Evolutionary conservation across 768 basidiomycete species (phyloP), one percentile per base, ranked within the genome.

Genomic region (Mycena crocata): DNA sequence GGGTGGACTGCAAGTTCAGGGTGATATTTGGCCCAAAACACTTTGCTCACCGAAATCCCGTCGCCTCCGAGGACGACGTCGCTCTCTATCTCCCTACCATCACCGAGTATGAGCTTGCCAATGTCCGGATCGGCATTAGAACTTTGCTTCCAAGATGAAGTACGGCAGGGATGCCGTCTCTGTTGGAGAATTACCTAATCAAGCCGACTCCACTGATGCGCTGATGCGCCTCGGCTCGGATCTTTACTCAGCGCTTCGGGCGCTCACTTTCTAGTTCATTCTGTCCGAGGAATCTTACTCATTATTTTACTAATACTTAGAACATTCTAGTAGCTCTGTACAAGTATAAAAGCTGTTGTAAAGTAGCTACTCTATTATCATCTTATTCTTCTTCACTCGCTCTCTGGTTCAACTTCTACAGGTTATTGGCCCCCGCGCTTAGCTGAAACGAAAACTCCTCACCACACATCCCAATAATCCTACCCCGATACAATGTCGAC

Each of bases 161-260:
- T 4, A 30, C 26, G 6, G 26, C 46, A 13, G 46, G 46, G 3
- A 15, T 23, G 5, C 26, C 46, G 9, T 48, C 46, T 6, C 23
- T 9, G 10, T n/a, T n/a, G n/a, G n/a, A n/a, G n/a, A n/a, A n/a
- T 42, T 42, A 42, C 21, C 23, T 49, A 28, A 49, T 26, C 46
- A 49, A 49, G 46, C 46, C 46, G 46, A 49, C 13, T 10, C 21
- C 13, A 7, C 42, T 17, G 37, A 37, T 45, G 44, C n/a, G 46
- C 28, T 49, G 46, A 49, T 49, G 46, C 46, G 46, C 46, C 28
- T 30, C 46, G 46, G 28, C 28, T 49, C 46, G 46, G 46, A 49
- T 49, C 46, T 14, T 49, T 3, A 49, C 13, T 49, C 46, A 49
- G 46, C 46, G 46, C 46, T 28, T 49, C 46, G 46, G 46, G 26